Percentiles rank a stretch among this genome's conserved stretches.
Conservation (phyloP, 2,329 filamentous ascomycete species). For the Xylaria sp. region DNA sequence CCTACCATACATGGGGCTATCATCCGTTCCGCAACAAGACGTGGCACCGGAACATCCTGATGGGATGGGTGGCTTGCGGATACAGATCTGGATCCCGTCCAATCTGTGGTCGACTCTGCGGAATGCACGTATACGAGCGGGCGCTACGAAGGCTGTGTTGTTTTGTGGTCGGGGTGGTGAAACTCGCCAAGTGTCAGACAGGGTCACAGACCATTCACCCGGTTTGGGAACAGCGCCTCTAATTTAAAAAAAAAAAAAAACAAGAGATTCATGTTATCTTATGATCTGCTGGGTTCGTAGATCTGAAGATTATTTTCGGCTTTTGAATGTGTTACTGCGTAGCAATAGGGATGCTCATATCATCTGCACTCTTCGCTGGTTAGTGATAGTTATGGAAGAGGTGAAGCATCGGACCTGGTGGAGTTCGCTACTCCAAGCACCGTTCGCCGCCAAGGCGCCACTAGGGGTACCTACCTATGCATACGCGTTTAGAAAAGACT, state of each 20-base stretch:
- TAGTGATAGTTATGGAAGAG: too few species aligned
- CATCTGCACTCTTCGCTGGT: not conserved
- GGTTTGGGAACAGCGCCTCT: slow-evolving; percentile 13
- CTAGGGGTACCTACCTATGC: not conserved
- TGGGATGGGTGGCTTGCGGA: slow-evolving; percentile 11
- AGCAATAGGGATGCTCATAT: not conserved
- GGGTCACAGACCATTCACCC: slow-evolving; percentile 29
- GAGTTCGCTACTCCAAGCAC: not conserved
- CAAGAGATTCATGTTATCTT: not conserved
- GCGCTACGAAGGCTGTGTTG: slow-evolving; percentile 55
- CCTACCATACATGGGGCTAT: slow-evolving; percentile 1
- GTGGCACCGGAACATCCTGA: slow-evolving; percentile 1
- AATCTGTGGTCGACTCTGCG: slow-evolving; percentile 9
- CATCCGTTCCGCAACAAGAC: slow-evolving; percentile 6
- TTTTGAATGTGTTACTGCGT: not conserved
- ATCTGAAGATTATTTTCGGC: not conserved
- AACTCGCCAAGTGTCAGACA: slow-evolving; percentile 29
- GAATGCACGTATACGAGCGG: slow-evolving; percentile 5
- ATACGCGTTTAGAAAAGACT: not conserved
- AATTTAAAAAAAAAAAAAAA: not conserved
- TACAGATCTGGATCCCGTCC: slow-evolving; percentile 8
- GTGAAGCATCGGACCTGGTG: not conserved
- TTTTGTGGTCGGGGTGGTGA: slow-evolving; percentile 20
- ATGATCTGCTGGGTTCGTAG: slow-evolving; percentile 5
- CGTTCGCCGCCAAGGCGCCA: not conserved